Percentiles rank a stretch among this genome's conserved stretches.
Evolutionary conservation across 164 flowering plant genomes (phyloP).

Genomic region (Sedum album): DNA sequence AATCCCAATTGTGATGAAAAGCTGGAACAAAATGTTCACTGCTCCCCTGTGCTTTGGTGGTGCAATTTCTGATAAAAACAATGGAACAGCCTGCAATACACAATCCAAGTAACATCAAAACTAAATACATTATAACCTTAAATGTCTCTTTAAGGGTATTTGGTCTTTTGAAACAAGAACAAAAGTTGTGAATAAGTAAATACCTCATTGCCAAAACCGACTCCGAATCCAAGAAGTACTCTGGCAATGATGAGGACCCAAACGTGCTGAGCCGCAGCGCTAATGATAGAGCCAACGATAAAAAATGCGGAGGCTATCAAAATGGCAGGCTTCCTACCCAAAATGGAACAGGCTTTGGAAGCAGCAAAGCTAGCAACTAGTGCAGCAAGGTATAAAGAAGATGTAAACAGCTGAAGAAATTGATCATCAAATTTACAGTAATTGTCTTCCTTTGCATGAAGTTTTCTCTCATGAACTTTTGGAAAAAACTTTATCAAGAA

Average conservation of each 20-base stretch:
- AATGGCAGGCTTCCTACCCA: conserved; percentile 50
- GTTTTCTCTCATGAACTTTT: conserved; percentile 29
- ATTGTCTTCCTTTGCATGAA: conserved; percentile 15
- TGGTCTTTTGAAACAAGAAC: too few species aligned
- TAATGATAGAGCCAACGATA: conserved; percentile 33
- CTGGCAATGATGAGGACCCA: conserved; percentile 47
- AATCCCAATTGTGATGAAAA: conserved; percentile 37
- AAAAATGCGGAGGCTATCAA: conserved; percentile 39
- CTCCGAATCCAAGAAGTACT: conserved; percentile 51
- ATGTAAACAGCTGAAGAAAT: conserved; percentile 58
- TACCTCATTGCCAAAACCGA: conserved; percentile 73
- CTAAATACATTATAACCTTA: too few species aligned
- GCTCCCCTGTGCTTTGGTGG: conserved; percentile 37
- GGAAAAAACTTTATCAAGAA: too few species aligned
- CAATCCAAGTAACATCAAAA: neutral
- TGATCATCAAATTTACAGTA: conserved; percentile 52
- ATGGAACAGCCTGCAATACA: conserved; percentile 54
- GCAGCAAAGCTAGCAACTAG: too few species aligned
- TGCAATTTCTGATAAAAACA: too few species aligned
- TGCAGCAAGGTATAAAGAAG: conserved; percentile 62
- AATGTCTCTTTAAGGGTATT: too few species aligned
- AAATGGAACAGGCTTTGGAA: conserved; percentile 26
- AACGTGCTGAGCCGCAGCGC: conserved; percentile 16
- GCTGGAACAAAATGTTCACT: conserved; percentile 43
- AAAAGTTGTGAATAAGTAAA: too few species aligned